phyloP scores from a whole-genome alignment of 352 stramenopile species.

The Globisporangium paroecandrum region DNA sequence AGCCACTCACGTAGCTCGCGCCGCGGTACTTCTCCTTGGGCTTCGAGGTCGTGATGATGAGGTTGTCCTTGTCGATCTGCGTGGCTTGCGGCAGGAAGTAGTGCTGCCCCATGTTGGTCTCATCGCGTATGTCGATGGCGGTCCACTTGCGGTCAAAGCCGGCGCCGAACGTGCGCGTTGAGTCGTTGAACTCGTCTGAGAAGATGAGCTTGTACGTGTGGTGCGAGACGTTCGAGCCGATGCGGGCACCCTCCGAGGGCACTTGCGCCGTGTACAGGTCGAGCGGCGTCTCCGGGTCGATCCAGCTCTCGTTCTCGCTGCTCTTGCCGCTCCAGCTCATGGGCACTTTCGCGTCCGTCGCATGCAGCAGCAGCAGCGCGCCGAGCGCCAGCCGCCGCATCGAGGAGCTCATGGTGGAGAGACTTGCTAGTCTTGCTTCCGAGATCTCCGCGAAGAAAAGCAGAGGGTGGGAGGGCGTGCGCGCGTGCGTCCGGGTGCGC shows the following conservation, averaged over 20 bases:
- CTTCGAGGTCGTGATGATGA: conserved; percentile 91
- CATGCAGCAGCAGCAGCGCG: conserved; percentile 16
- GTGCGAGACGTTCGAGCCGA: conserved; percentile 28
- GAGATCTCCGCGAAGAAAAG: background rate
- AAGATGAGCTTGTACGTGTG: conserved; percentile 89
- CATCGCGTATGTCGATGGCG: conserved; percentile 94
- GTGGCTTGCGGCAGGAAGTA: conserved; percentile 94
- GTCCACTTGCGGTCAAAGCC: conserved; percentile 96
- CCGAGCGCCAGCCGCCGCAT: conserved; percentile 23
- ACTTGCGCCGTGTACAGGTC: conserved; percentile 45
- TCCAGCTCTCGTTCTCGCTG: conserved; percentile 62
- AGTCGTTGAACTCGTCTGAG: conserved; percentile 96
- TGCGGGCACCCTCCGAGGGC: conserved; percentile 31
- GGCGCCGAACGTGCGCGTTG: conserved; percentile 90
- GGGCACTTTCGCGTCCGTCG: conserved; percentile 22
- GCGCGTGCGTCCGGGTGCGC: conserved; percentile 11
- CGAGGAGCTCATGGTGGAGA: conserved; percentile 12
- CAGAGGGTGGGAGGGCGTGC: background rate
- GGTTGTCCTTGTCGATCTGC: conserved; percentile 90
- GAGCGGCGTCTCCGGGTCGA: conserved; percentile 74
- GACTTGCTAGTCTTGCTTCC: background rate
- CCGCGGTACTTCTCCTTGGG: conserved; percentile 74
- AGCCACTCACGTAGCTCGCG: conserved; percentile 87
- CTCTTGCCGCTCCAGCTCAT: conserved; percentile 25
- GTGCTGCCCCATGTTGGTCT: conserved; percentile 93